A percentile compares a stretch with the other conserved stretches of the same genome.
phyloP scores from a whole-genome alignment of 805 yeast species.

The Lipomyces sp. region DNA sequence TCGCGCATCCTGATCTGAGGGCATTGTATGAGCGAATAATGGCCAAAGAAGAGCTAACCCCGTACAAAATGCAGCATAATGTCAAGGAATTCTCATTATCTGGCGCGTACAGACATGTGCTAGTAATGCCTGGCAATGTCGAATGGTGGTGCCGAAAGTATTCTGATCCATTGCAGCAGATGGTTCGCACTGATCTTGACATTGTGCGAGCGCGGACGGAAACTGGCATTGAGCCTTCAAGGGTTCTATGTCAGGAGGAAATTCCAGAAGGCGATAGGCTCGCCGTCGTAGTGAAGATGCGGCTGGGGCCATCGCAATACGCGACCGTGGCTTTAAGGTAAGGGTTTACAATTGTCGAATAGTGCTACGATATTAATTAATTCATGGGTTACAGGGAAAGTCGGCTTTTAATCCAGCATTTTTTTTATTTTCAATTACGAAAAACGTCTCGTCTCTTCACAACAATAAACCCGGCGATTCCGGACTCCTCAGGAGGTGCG shows the following conservation, averaged over 20 bases:
- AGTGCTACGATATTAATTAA: too few species aligned
- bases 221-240: constrained; percentile 15
- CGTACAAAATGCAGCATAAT: constrained; percentile 79
- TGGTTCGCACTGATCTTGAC: constrained; percentile 80
- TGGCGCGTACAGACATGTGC: constrained; percentile 81
- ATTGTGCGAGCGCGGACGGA: constrained; percentile 49
- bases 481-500: too few species aligned
- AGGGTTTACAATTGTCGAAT: constrained; percentile 36
- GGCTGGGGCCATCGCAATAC: constrained; percentile 82
- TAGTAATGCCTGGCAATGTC: constrained; percentile 67
- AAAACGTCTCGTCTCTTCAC: too few species aligned
- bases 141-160: constrained; percentile 69
- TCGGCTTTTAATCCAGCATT: too few species aligned
- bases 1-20: constrained; percentile 57
- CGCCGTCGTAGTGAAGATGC: constrained; percentile 77
- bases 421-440: too few species aligned
- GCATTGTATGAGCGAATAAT: constrained; percentile 64
- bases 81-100: constrained; percentile 88
- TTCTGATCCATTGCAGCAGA: constrained; percentile 64
- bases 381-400: too few species aligned
- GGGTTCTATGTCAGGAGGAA: constrained; percentile 15
- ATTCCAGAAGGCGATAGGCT: constrained; percentile 51
- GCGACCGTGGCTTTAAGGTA: constrained; percentile 98
- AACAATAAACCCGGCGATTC: too few species aligned
- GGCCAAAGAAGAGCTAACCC: constrained; percentile 80